These are phyloP conservation scores for Starmerella lactis-condensi DNA, from an alignment of 805 yeast species.

Conservation along the genomic window DNA sequence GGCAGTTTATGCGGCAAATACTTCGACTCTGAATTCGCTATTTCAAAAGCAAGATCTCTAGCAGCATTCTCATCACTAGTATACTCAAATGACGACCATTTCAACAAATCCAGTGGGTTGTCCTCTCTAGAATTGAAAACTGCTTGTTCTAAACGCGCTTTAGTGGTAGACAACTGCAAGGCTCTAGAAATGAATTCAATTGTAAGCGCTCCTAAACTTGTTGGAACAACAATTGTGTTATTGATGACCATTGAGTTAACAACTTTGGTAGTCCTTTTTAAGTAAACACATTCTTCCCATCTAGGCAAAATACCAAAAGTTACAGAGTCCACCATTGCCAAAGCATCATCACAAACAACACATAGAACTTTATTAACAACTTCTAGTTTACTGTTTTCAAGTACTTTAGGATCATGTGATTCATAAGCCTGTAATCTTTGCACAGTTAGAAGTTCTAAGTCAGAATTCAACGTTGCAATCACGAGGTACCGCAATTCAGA, in stretches of 20 bases:
- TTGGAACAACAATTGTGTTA: constrained; percentile 40
- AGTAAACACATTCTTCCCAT: constrained; percentile 67
- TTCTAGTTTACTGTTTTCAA: constrained; percentile 30
- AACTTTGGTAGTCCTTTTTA: constrained; percentile 35
- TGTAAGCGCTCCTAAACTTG: constrained; percentile 11
- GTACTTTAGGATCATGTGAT: constrained; percentile 16
- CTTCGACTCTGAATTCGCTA: constrained; percentile 36
- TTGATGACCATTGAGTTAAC: constrained; percentile 39
- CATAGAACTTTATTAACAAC: constrained; percentile 44
- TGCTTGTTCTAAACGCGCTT: constrained; percentile 70
- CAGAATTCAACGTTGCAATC: constrained; percentile 29
- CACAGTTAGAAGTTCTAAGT: constrained; percentile 38
- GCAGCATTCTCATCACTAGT: constrained; percentile 20
- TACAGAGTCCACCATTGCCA: constrained; percentile 44
- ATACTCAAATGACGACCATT: constrained; percentile 7
- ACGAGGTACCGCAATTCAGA: constrained; percentile 34
- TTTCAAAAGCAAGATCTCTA: constrained; percentile 35
- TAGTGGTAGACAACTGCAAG: constrained; percentile 21
- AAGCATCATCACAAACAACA: constrained; percentile 38
- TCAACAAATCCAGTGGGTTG: constrained; percentile 31
- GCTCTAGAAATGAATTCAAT: constrained; percentile 22
- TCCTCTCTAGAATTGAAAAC: constrained; percentile 36
- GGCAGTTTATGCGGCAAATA: constrained; percentile 39
- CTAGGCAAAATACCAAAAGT: constrained; percentile 24
- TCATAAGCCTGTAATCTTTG: constrained; percentile 40